Base-by-base conservation (phyloP, 1,139 yeast species). In the Yarrowia galli region DNA sequence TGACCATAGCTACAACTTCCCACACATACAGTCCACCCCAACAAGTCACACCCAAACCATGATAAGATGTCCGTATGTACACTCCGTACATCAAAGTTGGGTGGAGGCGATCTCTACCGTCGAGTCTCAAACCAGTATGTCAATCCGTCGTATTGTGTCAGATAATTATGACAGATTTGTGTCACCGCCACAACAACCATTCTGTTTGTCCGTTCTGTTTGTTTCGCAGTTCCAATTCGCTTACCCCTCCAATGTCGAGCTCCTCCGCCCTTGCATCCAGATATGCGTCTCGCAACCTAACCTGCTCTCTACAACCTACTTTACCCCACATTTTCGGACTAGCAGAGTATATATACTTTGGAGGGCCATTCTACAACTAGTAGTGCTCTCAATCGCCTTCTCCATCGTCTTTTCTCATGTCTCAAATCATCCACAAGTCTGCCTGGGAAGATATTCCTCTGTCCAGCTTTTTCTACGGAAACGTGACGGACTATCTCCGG, bases 21-120 rank as follows among this genome's bases (percentile, higher is more conserved):
- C 20, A 16, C 20, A 16, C 43, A 16, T 28, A 28, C 20, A 10
- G 4, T 16, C 43, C 43, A 38, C 43, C 43, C 16, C 48, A 43
- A 43, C 48, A 43, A 22, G 15, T 8, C 20, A 25, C 22, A 28
- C 38, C 32, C 38, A 22, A 53, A 36, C 43, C 28, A 20, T 22
- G 45, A 53, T 53, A 53, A 53, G 60, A 53, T 53, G 45, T 53
- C 60, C 60, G 60, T 38, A 16, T n/a, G n/a, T n/a, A n/a, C n/a
- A n/a, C n/a, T n/a, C 60, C 8, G 32, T n/a, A n/a, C n/a, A 36
- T 53, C 38, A 10, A n/a, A 22, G 45, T 53, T 53, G 7, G 45
- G 60, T 53, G 60, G 60, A 23, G 60, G 45, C 1, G 36, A 10
- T 6, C 36, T 35, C n/a, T n/a, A n/a, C n/a, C n/a, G 13, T 35